phyloP scores from a whole-genome alignment of 768 basidiomycete species.

The Rickenella mellea region DNA sequence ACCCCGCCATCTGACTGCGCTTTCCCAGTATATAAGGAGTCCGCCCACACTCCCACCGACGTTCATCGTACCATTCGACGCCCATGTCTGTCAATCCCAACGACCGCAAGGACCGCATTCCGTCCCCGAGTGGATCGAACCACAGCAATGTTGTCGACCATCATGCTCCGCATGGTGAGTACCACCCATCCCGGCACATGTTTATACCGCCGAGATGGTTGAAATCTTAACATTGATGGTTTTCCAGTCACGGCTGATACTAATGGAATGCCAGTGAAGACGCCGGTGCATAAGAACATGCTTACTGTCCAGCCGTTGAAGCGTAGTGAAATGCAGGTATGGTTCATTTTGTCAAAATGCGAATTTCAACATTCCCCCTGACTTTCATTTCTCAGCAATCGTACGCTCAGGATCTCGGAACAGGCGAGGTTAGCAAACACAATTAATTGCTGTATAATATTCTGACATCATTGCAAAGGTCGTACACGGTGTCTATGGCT shows the following conservation, averaged over 20 bases:
- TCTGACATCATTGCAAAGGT: slow-evolving; percentile 31
- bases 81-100: slow-evolving; percentile 5
- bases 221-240: background rate
- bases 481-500: slow-evolving; percentile 80
- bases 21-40: too few species aligned
- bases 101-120: slow-evolving; percentile 46
- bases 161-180: slow-evolving; percentile 52
- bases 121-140: slow-evolving; percentile 31
- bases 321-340: slow-evolving; percentile 79
- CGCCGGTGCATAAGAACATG: slow-evolving; percentile 26
- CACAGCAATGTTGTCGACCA: slow-evolving; percentile 67
- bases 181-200: background rate
- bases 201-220: slow-evolving; percentile 4
- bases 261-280: background rate
- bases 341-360: slow-evolving; percentile 9
- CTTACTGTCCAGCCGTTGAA: slow-evolving; percentile 81
- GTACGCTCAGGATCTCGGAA: slow-evolving; percentile 85
- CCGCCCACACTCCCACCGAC: too few species aligned
- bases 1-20: too few species aligned
- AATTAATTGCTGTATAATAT: background rate
- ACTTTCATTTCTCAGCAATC: slow-evolving; percentile 48
- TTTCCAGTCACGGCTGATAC: slow-evolving; percentile 1
- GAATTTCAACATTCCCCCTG: background rate
- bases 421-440: slow-evolving; percentile 40
- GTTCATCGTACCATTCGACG: too few species aligned